These are phyloP conservation scores for Collybiopsis confluens DNA, from an alignment of 768 basidiomycete species.

Conservation along the genomic window DNA sequence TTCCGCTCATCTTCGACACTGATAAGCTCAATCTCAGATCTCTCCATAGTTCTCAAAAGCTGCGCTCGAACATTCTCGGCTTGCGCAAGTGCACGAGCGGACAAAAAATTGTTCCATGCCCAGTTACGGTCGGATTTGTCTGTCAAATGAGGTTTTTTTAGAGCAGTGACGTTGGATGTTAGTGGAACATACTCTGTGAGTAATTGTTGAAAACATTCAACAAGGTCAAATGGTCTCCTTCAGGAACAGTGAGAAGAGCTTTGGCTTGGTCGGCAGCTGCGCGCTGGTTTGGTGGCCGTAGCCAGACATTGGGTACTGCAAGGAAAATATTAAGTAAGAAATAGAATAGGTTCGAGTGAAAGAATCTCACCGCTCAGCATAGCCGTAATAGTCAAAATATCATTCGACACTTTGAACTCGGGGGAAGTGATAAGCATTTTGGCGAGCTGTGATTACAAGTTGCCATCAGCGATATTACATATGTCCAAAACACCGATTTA, in stretches of 20 bases:
- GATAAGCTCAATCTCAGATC: constrained; percentile 74
- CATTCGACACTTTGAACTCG: constrained; percentile 94
- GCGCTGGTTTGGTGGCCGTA: constrained; percentile 82
- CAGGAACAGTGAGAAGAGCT: constrained; percentile 81
- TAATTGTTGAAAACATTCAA: constrained; percentile 96
- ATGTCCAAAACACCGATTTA: neutral
- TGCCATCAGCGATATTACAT: neutral
- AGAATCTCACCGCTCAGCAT: constrained; percentile 83
- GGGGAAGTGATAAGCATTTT: constrained; percentile 94
- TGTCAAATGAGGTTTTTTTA: constrained; percentile 20
- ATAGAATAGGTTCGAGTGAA: neutral
- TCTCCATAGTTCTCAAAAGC: constrained; percentile 88
- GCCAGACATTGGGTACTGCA: constrained; percentile 89
- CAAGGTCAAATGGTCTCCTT: constrained; percentile 93
- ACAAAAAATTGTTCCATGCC: constrained; percentile 89
- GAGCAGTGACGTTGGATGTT: too few species aligned
- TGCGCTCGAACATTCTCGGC: constrained; percentile 94
- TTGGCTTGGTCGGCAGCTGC: constrained; percentile 94
- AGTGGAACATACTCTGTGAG: constrained; percentile 56
- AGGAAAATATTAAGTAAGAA: neutral
- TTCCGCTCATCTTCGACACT: constrained; percentile 66
- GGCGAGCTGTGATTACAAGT: constrained; percentile 53
- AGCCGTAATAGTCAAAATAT: constrained; percentile 90
- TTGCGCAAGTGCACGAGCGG: constrained; percentile 75
- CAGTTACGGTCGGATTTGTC: constrained; percentile 80